These are phyloP conservation scores for Solanum sejunctum DNA, from an alignment of 257 asterid species.

Conservation along the genomic window DNA sequence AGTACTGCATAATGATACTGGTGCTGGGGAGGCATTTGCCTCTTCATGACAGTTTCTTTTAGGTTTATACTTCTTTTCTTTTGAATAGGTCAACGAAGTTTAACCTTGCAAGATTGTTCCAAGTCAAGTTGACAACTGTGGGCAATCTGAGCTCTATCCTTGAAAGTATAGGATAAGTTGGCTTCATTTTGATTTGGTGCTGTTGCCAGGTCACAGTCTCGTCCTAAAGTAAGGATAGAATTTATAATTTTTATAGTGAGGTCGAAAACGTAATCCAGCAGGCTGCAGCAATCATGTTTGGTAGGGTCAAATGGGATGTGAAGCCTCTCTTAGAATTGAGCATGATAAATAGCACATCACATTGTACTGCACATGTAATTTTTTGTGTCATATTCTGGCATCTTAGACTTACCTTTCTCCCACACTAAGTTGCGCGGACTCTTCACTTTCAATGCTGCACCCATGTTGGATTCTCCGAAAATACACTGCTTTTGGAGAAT, in stretches of 20 bases:
- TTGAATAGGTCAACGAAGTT: not conserved
- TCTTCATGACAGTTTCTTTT: not conserved
- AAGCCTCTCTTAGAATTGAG: not conserved
- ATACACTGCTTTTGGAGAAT: too few relatives aligned
- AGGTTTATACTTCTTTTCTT: not conserved
- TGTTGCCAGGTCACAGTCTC: not conserved
- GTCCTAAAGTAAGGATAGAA: not conserved
- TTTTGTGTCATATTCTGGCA: not conserved
- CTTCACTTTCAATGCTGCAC: too few relatives aligned
- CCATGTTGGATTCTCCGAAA: too few relatives aligned
- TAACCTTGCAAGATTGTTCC: not conserved
- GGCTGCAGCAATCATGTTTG: not conserved
- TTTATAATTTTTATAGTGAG: not conserved
- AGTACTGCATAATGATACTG: not conserved
- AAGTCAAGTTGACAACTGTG: not conserved
- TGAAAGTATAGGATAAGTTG: not conserved
- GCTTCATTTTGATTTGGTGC: not conserved
- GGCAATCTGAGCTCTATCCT: not conserved
- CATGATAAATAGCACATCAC: not conserved
- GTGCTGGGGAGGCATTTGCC: not conserved
- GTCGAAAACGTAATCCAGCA: not conserved
- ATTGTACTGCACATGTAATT: not conserved
- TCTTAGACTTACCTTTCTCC: not conserved
- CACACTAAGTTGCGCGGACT: too few relatives aligned
- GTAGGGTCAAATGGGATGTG: not conserved